Conservation (phyloP, 495 filamentous ascomycete genomes). For the Eremomyces bilateralis region DNA sequence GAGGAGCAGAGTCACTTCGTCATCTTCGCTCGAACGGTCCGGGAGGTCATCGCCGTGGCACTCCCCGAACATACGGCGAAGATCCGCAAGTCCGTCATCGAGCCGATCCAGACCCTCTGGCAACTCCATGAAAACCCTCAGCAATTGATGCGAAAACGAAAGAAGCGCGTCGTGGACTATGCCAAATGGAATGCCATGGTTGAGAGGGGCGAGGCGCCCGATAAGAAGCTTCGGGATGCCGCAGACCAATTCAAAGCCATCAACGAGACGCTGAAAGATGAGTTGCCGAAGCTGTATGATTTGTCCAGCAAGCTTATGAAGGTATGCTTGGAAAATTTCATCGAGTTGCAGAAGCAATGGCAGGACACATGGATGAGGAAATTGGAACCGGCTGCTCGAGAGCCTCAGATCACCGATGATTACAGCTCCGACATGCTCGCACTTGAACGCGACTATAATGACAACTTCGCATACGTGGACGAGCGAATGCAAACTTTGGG, state of each 20-base stretch:
- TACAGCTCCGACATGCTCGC: constrained; percentile 9
- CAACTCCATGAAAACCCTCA: constrained; percentile 61
- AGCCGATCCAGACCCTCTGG: constrained; percentile 66
- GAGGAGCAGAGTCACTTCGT: constrained; percentile 87
- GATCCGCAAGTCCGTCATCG: constrained; percentile 58
- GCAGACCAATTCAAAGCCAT: constrained; percentile 73
- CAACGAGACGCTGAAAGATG: constrained; percentile 80
- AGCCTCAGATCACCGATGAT: constrained; percentile 41
- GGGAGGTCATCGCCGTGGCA: constrained; percentile 55
- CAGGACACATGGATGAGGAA: constrained; percentile 59
- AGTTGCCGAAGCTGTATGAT: constrained; percentile 66
- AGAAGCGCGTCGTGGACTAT: constrained; percentile 75
- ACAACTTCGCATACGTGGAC: constrained; percentile 25
- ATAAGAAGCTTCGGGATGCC: constrained; percentile 60
- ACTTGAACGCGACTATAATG: constrained; percentile 57
- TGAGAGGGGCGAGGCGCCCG: constrained; percentile 57
- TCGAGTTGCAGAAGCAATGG: constrained; percentile 65
- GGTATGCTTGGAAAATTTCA: constrained; percentile 56
- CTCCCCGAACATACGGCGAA: constrained; percentile 56
- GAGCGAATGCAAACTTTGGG: constrained; percentile 29
- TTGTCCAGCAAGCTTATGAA: constrained; percentile 62
- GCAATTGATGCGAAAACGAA: constrained; percentile 73
- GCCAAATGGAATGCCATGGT: constrained; percentile 57
- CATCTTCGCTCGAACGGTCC: constrained; percentile 56
- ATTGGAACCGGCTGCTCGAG: too few relatives aligned